Percentiles rank a stretch among this genome's conserved stretches.
Conservation (phyloP, 2,329 filamentous ascomycete genomes). For the Trichoderma endophyticum region DNA sequence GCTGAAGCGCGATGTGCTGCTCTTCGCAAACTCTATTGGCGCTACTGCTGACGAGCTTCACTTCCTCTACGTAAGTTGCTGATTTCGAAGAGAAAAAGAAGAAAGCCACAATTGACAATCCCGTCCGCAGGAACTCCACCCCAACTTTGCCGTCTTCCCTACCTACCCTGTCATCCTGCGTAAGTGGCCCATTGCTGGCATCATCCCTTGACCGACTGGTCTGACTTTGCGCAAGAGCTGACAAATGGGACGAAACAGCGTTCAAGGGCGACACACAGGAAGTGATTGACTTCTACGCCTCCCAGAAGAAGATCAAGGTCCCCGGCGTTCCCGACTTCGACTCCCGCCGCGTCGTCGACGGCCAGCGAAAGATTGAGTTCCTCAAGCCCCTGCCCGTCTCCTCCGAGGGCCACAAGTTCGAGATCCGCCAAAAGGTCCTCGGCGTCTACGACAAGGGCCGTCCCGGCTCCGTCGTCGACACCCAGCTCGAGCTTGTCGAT, state of each 20-base stretch:
- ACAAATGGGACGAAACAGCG: slow-evolving; percentile 36
- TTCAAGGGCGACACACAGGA: slow-evolving; percentile 78
- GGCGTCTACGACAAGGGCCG: slow-evolving; percentile 91
- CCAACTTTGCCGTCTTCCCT: slow-evolving; percentile 82
- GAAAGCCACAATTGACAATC: slow-evolving; percentile 9
- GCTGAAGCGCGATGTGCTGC: slow-evolving; percentile 81
- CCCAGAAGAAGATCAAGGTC: slow-evolving; percentile 63
- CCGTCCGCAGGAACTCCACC: slow-evolving; percentile 71
- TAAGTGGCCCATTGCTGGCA: slow-evolving; percentile 37
- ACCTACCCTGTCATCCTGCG: slow-evolving; percentile 81
- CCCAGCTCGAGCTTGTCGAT: slow-evolving; percentile 74
- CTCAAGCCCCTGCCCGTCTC: slow-evolving; percentile 70
- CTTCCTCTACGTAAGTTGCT: slow-evolving; percentile 71
- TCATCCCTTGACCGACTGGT: not conserved
- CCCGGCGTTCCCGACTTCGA: slow-evolving; percentile 76
- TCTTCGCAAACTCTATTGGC: slow-evolving; percentile 90
- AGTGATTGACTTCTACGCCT: slow-evolving; percentile 79
- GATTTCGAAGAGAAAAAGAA: not conserved
- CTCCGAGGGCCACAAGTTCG: slow-evolving; percentile 69
- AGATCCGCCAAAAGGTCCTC: slow-evolving; percentile 72
- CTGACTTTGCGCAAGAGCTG: not conserved
- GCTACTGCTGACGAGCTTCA: slow-evolving; percentile 83
- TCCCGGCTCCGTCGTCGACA: slow-evolving; percentile 76
- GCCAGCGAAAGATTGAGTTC: slow-evolving; percentile 76
- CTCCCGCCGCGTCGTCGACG: slow-evolving; percentile 71